A percentile compares a stretch with the other conserved stretches of the same genome.
Conservation (phyloP, 352 stramenopile species). For the Phytophthora kernoviae region DNA sequence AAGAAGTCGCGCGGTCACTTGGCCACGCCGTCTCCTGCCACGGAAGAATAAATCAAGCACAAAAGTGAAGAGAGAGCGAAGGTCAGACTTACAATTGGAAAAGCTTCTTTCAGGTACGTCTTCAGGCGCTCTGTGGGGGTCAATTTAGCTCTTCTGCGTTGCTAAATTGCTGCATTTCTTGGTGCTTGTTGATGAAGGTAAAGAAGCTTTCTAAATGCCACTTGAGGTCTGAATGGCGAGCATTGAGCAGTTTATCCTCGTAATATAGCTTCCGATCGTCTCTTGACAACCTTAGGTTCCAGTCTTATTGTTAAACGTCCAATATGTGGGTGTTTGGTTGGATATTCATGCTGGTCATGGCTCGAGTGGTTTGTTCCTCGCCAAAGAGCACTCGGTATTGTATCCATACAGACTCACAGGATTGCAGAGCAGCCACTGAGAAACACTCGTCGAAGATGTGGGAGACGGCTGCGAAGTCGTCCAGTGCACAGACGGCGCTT, state of each 20-base stretch:
- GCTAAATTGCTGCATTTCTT: not conserved
- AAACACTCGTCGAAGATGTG: constrained; percentile 52
- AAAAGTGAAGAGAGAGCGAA: no score
- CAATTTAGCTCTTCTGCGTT: not conserved
- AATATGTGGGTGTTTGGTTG: not conserved
- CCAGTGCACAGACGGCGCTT: constrained; percentile 47
- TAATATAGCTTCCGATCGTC: not conserved
- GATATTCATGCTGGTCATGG: constrained; percentile 11
- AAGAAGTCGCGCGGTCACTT: constrained; percentile 80
- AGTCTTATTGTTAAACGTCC: constrained; percentile 4
- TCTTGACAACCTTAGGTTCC: not conserved
- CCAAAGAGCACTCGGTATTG: constrained; percentile 62
- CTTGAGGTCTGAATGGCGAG: not conserved
- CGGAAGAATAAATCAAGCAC: constrained; percentile 37
- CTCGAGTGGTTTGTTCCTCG: constrained; percentile 22
- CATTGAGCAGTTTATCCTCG: not conserved
- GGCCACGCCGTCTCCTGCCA: constrained; percentile 31
- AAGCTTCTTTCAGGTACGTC: not conserved
- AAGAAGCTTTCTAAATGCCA: no score
- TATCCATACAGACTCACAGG: constrained; percentile 48
- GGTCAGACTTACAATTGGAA: no score
- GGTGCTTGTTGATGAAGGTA: not conserved
- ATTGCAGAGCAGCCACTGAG: constrained; percentile 16
- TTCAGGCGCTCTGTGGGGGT: no score
- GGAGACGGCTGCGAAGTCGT: constrained; percentile 43